Evolutionary conservation across 257 asterid genomes (phyloP).

Genomic region (Rubia yunnanensis): DNA sequence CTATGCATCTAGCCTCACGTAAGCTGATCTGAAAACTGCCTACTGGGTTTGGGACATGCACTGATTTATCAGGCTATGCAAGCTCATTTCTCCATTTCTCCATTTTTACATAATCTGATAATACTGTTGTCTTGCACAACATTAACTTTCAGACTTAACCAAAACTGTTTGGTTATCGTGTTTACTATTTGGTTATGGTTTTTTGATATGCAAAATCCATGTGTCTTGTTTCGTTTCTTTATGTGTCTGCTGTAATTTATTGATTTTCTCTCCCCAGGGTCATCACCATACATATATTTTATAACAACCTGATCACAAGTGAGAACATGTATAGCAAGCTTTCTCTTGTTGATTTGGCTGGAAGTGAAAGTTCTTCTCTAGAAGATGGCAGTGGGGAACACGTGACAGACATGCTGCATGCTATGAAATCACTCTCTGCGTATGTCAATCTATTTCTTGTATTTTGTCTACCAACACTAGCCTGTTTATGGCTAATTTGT

Average conservation of each 20-base stretch:
- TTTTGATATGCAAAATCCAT: background rate
- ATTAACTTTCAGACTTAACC: background rate
- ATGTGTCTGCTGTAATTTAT: background rate
- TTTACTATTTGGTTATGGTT: background rate
- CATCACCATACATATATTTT: slow-evolving; percentile 70
- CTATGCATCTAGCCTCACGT: background rate
- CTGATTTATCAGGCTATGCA: background rate
- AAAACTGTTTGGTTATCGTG: background rate
- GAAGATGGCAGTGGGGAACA: slow-evolving; percentile 72
- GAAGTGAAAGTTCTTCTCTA: slow-evolving; percentile 48
- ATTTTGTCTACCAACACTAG: background rate
- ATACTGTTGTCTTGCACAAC: background rate
- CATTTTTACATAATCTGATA: background rate
- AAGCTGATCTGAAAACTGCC: background rate
- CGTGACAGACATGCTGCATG: slow-evolving; percentile 85
- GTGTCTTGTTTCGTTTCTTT: slow-evolving; percentile 4
- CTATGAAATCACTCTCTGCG: slow-evolving; percentile 89
- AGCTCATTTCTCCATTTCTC: background rate
- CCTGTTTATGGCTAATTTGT: background rate
- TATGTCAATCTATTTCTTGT: slow-evolving; percentile 28
- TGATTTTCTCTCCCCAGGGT: slow-evolving; percentile 46
- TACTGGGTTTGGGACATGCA: background rate
- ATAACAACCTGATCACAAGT: slow-evolving; percentile 78
- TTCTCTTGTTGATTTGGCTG: slow-evolving; percentile 93
- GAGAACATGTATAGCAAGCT: slow-evolving; percentile 85